Base-by-base conservation (phyloP, 192 early-diverging fungal species). In the Phlyctochytrium bullatum region DNA sequence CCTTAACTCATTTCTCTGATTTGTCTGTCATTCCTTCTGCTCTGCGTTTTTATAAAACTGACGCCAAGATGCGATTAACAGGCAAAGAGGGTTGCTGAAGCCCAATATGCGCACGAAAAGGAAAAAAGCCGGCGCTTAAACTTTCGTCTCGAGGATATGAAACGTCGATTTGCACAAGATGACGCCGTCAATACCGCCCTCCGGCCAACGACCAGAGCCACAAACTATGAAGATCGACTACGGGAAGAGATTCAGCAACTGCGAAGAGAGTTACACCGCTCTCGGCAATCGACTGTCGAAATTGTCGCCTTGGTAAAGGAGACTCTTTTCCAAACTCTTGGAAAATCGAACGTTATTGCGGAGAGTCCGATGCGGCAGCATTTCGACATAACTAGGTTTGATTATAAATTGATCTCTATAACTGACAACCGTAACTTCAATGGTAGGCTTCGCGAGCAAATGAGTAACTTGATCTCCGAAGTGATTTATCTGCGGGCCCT, bases 401-500 rank as follows among this genome's bases (percentile, higher is more conserved):
- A 14, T 6, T 20, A 4, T 52, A 30, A 58, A 62, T 62, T 17
- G 28, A 34, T 33, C 6, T 62, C 34, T 20, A 10, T 35, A 12
- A 20, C 60, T 32, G 60, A 34, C 34, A 36, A 34, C 33, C 60
- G 6, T 47, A 14, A 14, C 40, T 47, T 47, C 40, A 6, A 14
- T 47, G n/a, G 40, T 25, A 36, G 60, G 35, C 47, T 68, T 17
- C 25, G 59, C n/a, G 59, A 24, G 12, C 69, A 72, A 72, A 64
- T 72, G 66, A 63, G 72, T 56, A 63, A 57, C 2, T 35, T 78
- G 33, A 75, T 75, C 29, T 34, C 72, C 29, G 74, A 79, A 52
- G 64, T 79, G 17, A 54, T 74, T 4, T 73, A 79, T 35, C 34
- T 76, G 56, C 70, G 78, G 1, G 75, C 71, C 12, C 54, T 76